Evolutionary conservation across 2,329 filamentous ascomycete species (phyloP), one percentile per base, ranked within the genome.

Genomic region (Ascochyta koolunga): DNA sequence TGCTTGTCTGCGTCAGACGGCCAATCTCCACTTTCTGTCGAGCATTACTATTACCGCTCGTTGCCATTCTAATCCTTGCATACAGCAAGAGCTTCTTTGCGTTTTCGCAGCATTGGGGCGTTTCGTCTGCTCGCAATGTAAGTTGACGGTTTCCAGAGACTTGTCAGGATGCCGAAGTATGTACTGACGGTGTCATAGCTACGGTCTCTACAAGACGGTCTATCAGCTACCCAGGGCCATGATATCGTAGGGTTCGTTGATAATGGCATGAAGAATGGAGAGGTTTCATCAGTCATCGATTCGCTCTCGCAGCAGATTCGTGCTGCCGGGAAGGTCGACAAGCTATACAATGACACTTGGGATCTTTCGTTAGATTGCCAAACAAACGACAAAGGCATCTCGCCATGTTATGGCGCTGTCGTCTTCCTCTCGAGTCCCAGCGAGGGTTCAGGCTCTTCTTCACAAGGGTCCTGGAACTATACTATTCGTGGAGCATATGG

Each of bases 381-480:
- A 22, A 61, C 43, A 24, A 42, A 58, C 27, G 40, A 32, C 2
- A 60, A 51, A 22, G 61, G 57, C 3, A 18, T 31, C 7, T 55
- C 64, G 2, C 47, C 52, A 9, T 68, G 65, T 39, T 68, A 60
- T 44, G 65, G 60, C 4, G 62, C 54, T 22, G 49, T 66, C 1
- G 50, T 67, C 1, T 68, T 69, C 32, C 45, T 45, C 5, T 66
- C 62, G 1, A 65, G 62, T 22, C 64, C 65, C 3, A 62, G 35
- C 16, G 43, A 62, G 29, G 82, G 80, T 6, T 46, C 57, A 10
- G 53, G 54, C 18, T 29, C 38, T 5, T 64, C 57, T 15, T 21
- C 42, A 10, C 52, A 44, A 25, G 66, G 66, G 18, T 50, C 35
- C 0, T 69, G 65, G 66, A 66, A 69, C 50, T 67, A 68, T 19